Conservation (phyloP, 2,329 filamentous ascomycete genomes). For the Colletotrichum tofieldiae region DNA sequence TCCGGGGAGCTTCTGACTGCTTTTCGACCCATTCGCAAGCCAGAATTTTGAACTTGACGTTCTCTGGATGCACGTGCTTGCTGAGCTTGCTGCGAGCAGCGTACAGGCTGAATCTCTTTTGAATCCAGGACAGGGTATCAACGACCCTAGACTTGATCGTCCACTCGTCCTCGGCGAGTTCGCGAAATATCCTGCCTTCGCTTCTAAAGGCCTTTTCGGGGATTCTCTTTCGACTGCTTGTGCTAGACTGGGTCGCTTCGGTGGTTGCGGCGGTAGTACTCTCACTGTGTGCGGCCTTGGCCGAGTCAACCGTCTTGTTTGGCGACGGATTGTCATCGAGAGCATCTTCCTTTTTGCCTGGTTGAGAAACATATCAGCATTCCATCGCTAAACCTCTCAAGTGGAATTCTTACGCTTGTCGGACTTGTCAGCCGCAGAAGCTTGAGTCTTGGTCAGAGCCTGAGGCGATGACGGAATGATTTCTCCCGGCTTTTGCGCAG, state of each 20-base stretch:
- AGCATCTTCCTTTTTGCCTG: slow-evolving; percentile 9
- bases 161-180: slow-evolving; percentile 54
- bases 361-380: neutral
- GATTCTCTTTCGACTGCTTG: neutral
- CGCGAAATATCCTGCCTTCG: slow-evolving; percentile 51
- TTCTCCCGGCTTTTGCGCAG: neutral
- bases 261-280: neutral
- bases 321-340: neutral
- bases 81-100: slow-evolving; percentile 52
- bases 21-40: slow-evolving; percentile 56
- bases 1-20: neutral
- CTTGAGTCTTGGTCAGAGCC: neutral
- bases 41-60: slow-evolving; percentile 59
- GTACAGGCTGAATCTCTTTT: slow-evolving; percentile 55
- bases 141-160: slow-evolving; percentile 54
- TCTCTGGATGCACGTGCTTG: slow-evolving; percentile 52
- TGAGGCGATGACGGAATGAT: slow-evolving; percentile 22
- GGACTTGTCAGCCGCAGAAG: neutral
- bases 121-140: slow-evolving; percentile 57
- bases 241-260: neutral
- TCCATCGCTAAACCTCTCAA: no score
- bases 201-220: slow-evolving; percentile 46
- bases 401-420: neutral
- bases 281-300: neutral
- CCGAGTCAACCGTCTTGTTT: neutral